Base-by-base conservation (phyloP, 306 rosid genomes). In the Lathyrus tuberosus region DNA sequence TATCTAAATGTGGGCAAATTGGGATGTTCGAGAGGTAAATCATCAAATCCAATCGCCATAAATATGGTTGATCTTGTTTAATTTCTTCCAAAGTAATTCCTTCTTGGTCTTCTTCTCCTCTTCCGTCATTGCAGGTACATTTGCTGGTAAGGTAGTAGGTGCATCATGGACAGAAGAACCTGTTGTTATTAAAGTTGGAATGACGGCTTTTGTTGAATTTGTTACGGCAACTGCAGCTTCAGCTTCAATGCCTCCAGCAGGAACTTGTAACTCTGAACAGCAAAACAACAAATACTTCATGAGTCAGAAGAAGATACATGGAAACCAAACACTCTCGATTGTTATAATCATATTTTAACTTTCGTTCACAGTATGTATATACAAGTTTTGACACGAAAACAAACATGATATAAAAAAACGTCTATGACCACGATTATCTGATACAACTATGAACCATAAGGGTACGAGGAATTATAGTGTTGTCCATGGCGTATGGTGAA, bases 31-130 rank as follows among this genome's bases (percentile, higher is more conserved):
- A 84, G 88, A 5, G 96, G 96, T 11, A 84, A 20, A 75, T 91
- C 97, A 42, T 91, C 95, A 10, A 9, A 89, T 90, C 99, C 99
- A 95, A 51, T 95, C 99, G 3, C 74, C 99, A 73, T 95, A 95
- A 70, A 91, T 91, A 15, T 79, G 88, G 58, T 91, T 83, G 69
- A 91, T 85, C 89, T 84, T 91, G 48, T 61, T 73, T 35, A 81
- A 84, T 72, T 89, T 91, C 96, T 92, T 89, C 84, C 79, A 87
- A 37, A 84, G 66, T 22, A 87, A 70, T 26, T 71, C 42, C 72
- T 74, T 86, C 86, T 78, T 86, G 85, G 87, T 81, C 0, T 49
- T 75, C 75, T 78, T 79, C 40, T 67, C 92, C 47, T 86, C 90
- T 33, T 76, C 95, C 9, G 56, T 46, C 69, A 74, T 37, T 24